Conservation (phyloP, 2,329 filamentous ascomycete genomes). For the Scleromitrula shiraiana region DNA sequence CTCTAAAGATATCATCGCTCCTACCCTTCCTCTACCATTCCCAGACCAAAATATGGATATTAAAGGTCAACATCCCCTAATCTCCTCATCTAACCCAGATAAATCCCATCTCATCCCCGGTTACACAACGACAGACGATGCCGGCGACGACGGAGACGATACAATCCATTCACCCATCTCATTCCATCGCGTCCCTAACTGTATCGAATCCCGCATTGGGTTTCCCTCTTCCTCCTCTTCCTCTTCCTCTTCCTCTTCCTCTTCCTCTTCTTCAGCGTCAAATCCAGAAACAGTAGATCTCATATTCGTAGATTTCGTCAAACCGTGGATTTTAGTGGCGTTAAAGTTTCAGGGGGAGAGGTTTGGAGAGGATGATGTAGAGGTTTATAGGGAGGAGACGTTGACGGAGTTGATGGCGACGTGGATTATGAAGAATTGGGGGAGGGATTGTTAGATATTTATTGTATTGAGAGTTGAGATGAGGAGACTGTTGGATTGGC, state of each 20-base stretch:
- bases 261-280: slow-evolving; percentile 25
- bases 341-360: slow-evolving; percentile 52
- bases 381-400: slow-evolving; percentile 43
- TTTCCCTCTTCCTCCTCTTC: too few relatives aligned
- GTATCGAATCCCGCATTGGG: slow-evolving; percentile 60
- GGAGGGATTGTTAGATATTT: slow-evolving; percentile 20
- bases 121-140: slow-evolving; percentile 85
- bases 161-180: slow-evolving; percentile 69
- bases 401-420: slow-evolving; percentile 47
- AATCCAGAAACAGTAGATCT: slow-evolving; percentile 72
- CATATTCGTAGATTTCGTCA: slow-evolving; percentile 85
- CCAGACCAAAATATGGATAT: too few relatives aligned
- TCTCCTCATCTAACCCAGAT: slow-evolving; percentile 16
- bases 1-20: slow-evolving; percentile 13
- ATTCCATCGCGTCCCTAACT: slow-evolving; percentile 76
- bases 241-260: too few relatives aligned
- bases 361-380: slow-evolving; percentile 41
- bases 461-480: background rate
- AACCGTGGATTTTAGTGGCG: slow-evolving; percentile 71
- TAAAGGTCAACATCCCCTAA: background rate
- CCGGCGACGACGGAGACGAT: slow-evolving; percentile 79
- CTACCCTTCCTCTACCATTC: slow-evolving; percentile 6
- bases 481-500: too few relatives aligned
- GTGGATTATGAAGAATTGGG: slow-evolving; percentile 55
- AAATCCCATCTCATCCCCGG: slow-evolving; percentile 50